phyloP scores from a whole-genome alignment of 2,329 filamentous ascomycete genomes.

The Cadophora gregata region DNA sequence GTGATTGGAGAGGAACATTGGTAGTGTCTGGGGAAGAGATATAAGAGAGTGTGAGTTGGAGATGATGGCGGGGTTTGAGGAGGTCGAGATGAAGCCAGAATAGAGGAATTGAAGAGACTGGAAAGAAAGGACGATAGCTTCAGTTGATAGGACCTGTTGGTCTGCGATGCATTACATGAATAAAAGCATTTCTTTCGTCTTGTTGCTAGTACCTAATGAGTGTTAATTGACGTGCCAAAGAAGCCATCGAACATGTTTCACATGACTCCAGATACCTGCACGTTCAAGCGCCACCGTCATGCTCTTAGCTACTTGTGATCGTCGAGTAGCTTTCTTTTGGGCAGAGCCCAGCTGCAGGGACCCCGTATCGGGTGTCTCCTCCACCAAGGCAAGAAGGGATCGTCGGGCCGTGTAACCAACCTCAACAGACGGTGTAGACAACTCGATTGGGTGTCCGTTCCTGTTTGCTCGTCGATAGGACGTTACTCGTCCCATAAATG shows the following conservation, averaged over 20 bases:
- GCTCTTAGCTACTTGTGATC: too few species aligned
- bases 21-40: conserved; percentile 46
- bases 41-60: background rate
- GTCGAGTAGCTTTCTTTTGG: background rate
- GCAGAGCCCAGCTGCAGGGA: conserved; percentile 6
- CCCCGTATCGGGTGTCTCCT: background rate
- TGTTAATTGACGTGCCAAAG: background rate
- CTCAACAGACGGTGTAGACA: background rate
- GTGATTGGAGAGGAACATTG: conserved; percentile 72
- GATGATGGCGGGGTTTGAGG: background rate
- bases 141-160: too few species aligned
- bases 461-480: background rate
- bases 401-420: conserved; percentile 5
- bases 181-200: background rate
- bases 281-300: background rate
- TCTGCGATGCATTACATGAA: too few species aligned
- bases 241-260: background rate
- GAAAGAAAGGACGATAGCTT: too few species aligned
- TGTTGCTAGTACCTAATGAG: background rate
- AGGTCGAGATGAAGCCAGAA: background rate
- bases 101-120: background rate
- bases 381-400: background rate
- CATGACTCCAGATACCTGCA: background rate
- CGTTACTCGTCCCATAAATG: background rate
- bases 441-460: background rate